Conservation (phyloP, 352 stramenopile species). For the Phytopythium sindhum region DNA sequence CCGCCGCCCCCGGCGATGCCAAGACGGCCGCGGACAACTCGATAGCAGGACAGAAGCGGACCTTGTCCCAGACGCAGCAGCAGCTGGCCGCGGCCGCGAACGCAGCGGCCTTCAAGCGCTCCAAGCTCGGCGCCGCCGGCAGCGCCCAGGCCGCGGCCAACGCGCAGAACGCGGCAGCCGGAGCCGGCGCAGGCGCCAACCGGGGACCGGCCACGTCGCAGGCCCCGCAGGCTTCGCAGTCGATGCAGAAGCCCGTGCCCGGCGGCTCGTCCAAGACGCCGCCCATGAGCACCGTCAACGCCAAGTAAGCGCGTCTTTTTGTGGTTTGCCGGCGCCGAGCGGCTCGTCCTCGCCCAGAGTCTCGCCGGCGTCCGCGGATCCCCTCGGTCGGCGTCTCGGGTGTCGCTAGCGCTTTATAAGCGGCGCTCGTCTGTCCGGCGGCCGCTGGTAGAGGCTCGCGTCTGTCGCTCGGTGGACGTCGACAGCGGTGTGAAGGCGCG, state of each 20-base stretch:
- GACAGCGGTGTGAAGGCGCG: too few relatives aligned
- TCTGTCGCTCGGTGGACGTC: too few relatives aligned
- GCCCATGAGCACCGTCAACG: slow-evolving; percentile 86
- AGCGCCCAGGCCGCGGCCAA: slow-evolving; percentile 18
- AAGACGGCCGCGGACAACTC: slow-evolving; percentile 29
- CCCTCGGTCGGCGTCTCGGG: neutral
- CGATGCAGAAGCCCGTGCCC: slow-evolving; percentile 69
- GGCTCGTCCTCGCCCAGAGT: neutral
- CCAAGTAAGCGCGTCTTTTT: slow-evolving; percentile 51
- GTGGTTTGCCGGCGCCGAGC: neutral
- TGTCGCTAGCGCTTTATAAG: neutral
- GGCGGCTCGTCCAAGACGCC: slow-evolving; percentile 80
- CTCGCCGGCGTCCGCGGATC: neutral
- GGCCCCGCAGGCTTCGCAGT: slow-evolving; percentile 44
- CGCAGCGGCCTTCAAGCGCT: slow-evolving; percentile 77
- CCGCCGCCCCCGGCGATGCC: slow-evolving; percentile 14
- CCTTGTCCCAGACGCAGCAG: slow-evolving; percentile 76
- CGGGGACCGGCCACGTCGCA: slow-evolving; percentile 11
- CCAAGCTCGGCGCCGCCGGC: slow-evolving; percentile 49
- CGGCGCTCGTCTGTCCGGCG: neutral
- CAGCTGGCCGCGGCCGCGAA: slow-evolving; percentile 80
- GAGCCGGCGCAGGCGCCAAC: neutral
- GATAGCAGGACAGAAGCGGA: slow-evolving; percentile 56
- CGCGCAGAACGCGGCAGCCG: slow-evolving; percentile 8
- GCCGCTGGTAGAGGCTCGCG: neutral